Percentiles rank a stretch among this genome's conserved stretches.
Evolutionary conservation across 352 stramenopile species (phyloP).

Genomic region (Phytophthora megakarya): DNA sequence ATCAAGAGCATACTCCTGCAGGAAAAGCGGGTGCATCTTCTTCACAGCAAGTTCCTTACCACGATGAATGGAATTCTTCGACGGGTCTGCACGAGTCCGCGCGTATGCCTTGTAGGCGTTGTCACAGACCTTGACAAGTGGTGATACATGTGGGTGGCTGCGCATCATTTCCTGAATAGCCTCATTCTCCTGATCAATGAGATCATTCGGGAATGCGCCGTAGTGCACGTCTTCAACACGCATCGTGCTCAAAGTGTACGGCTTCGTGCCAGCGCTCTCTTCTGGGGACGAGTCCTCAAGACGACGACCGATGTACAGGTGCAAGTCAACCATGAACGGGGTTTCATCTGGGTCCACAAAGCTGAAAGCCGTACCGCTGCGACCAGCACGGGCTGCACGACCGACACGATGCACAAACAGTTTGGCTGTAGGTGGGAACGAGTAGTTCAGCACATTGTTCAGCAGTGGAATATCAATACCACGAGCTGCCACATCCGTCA

Average conservation of each 20-base stretch:
- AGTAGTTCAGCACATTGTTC: slow-evolving; percentile 97
- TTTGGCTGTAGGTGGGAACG: slow-evolving; percentile 94
- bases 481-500: slow-evolving; percentile 94
- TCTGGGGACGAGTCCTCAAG: slow-evolving; percentile 76
- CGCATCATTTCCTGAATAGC: slow-evolving; percentile 92
- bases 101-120: slow-evolving; percentile 99
- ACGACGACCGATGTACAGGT: slow-evolving; percentile 94
- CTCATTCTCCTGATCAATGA: slow-evolving; percentile 97
- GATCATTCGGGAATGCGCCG: slow-evolving; percentile 95
- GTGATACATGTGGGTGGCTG: slow-evolving; percentile 70
- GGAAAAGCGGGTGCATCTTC: slow-evolving; percentile 93
- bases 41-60: slow-evolving; percentile 93
- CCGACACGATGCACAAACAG: slow-evolving; percentile 96
- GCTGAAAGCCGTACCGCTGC: slow-evolving; percentile 95
- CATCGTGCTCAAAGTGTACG: slow-evolving; percentile 94
- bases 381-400: slow-evolving; percentile 94
- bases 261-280: slow-evolving; percentile 38
- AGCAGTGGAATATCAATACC: slow-evolving; percentile 96
- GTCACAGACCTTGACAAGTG: slow-evolving; percentile 90
- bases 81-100: slow-evolving; percentile 94
- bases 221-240: slow-evolving; percentile 97
- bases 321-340: slow-evolving; percentile 98
- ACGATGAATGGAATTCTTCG: slow-evolving; percentile 94
- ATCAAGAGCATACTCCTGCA: slow-evolving; percentile 85
- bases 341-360: slow-evolving; percentile 98